These are phyloP conservation scores for Pseudocercospora fuligena DNA, from an alignment of 2,329 filamentous ascomycete species.

Conservation along the genomic window DNA sequence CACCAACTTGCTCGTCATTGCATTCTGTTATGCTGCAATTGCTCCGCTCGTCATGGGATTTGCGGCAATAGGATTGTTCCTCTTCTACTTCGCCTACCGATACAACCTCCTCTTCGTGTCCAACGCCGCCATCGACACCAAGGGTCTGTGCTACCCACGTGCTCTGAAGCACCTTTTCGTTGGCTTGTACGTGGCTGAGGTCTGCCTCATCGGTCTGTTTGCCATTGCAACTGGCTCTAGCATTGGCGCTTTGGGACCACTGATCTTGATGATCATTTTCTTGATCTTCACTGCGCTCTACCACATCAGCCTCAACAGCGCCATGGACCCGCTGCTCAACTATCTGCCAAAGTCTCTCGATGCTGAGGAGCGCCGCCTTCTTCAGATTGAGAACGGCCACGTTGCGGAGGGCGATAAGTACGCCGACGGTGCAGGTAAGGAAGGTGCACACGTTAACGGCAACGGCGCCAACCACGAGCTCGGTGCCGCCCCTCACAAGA, in stretches of 20 bases:
- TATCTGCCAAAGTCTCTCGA: conserved; percentile 66
- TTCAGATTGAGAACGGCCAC: conserved; percentile 39
- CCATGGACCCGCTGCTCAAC: conserved; percentile 75
- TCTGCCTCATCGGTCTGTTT: conserved; percentile 82
- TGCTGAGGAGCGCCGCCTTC: conserved; percentile 44
- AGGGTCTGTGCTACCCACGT: conserved; percentile 85
- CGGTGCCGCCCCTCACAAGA: conserved; percentile 49
- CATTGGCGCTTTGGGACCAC: conserved; percentile 60
- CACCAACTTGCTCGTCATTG: conserved; percentile 74
- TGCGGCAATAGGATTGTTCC: conserved; percentile 73
- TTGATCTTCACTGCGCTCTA: conserved; percentile 77
- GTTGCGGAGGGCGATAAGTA: conserved; percentile 31
- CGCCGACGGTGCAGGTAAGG: conserved; percentile 36
- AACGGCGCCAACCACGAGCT: conserved; percentile 32
- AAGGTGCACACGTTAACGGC: conserved; percentile 29
- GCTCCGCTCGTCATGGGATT: conserved; percentile 85
- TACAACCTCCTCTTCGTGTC: conserved; percentile 91
- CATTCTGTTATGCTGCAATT: conserved; percentile 84
- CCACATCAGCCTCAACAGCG: conserved; percentile 73
- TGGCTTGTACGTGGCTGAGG: conserved; percentile 79
- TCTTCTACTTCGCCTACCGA: conserved; percentile 86
- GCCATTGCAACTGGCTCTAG: conserved; percentile 65
- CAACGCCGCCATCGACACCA: conserved; percentile 81
- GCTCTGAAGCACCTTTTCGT: conserved; percentile 84
- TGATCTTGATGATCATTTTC: conserved; percentile 77